Percentiles rank a stretch among this genome's conserved stretches.
phyloP scores from a whole-genome alignment of 495 filamentous ascomycete genomes.

The Aspergillus hancockii region DNA sequence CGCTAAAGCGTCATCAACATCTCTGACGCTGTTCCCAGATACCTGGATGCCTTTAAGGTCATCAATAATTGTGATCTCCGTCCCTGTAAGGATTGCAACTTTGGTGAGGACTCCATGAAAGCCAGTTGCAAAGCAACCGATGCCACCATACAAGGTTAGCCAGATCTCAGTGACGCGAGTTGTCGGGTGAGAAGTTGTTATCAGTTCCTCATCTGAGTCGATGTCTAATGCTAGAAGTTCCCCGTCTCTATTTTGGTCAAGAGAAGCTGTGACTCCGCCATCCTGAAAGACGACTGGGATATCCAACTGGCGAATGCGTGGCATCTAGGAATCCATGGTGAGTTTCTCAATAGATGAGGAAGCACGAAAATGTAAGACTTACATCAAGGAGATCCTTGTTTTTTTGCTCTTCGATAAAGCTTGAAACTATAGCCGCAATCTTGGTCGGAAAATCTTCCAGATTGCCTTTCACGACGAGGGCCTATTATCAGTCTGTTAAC shows the following conservation, averaged over 20 bases:
- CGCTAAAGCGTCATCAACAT: slow-evolving; percentile 68
- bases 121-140: slow-evolving; percentile 18
- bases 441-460: background rate
- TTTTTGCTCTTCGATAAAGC: slow-evolving; percentile 25
- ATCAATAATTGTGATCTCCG: slow-evolving; percentile 21
- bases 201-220: slow-evolving; percentile 13
- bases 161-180: slow-evolving; percentile 21
- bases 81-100: slow-evolving; percentile 23
- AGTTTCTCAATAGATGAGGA: background rate
- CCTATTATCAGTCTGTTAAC: slow-evolving; percentile 11
- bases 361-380: background rate
- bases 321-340: slow-evolving; percentile 14
- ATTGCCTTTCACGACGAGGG: slow-evolving; percentile 22
- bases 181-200: slow-evolving; percentile 2
- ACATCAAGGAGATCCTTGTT: slow-evolving; percentile 32
- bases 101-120: slow-evolving; percentile 16
- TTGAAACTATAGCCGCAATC: slow-evolving; percentile 12
- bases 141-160: slow-evolving; percentile 17
- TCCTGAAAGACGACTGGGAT: slow-evolving; percentile 13
- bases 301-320: slow-evolving; percentile 19
- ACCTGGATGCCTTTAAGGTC: slow-evolving; percentile 22
- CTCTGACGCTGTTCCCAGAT: slow-evolving; percentile 36
- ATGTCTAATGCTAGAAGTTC: slow-evolving; percentile 18
- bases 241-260: slow-evolving; percentile 3
- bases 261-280: background rate